A percentile compares a stretch with the other conserved stretches of the same genome.
Evolutionary conservation across 805 yeast species (phyloP).

Genomic region (Candida alai): DNA sequence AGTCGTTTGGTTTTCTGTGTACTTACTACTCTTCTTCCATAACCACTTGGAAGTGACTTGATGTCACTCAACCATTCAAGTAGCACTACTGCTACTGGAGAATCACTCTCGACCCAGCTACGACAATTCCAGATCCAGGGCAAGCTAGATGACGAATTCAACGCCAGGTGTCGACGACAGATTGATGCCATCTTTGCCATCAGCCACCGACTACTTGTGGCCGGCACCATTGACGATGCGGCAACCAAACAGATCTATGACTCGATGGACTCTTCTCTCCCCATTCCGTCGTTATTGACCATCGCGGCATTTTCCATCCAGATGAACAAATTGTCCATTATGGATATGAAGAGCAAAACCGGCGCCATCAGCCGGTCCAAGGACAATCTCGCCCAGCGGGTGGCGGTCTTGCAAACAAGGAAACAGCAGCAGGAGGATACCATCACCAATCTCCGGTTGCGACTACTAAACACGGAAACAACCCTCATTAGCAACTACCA

Average conservation of each 20-base stretch:
- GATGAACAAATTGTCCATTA: constrained; percentile 24
- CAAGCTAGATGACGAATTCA: constrained; percentile 19
- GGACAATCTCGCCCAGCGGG: constrained; percentile 4
- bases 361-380: constrained; percentile 12
- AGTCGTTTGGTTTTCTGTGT: no score
- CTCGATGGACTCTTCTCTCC: constrained; percentile 11
- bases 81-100: background rate
- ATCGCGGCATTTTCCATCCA: constrained; percentile 26
- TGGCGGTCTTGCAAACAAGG: constrained; percentile 3
- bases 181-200: constrained; percentile 25
- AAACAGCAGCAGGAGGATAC: background rate
- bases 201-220: constrained; percentile 13
- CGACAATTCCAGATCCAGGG: constrained; percentile 4
- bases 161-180: constrained; percentile 16
- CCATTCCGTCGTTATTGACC: constrained; percentile 13
- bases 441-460: background rate
- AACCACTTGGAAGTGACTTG: background rate
- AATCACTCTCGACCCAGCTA: constrained; percentile 3
- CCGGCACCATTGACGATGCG: constrained; percentile 6
- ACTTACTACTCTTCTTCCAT: background rate
- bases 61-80: background rate
- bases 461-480: background rate
- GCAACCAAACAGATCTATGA: background rate
- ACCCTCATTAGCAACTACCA: background rate
- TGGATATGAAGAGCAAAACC: constrained; percentile 13